Percentiles rank a stretch among this genome's conserved stretches.
phyloP scores from a whole-genome alignment of 2,329 filamentous ascomycete species.

The Epichloe coenophiala region DNA sequence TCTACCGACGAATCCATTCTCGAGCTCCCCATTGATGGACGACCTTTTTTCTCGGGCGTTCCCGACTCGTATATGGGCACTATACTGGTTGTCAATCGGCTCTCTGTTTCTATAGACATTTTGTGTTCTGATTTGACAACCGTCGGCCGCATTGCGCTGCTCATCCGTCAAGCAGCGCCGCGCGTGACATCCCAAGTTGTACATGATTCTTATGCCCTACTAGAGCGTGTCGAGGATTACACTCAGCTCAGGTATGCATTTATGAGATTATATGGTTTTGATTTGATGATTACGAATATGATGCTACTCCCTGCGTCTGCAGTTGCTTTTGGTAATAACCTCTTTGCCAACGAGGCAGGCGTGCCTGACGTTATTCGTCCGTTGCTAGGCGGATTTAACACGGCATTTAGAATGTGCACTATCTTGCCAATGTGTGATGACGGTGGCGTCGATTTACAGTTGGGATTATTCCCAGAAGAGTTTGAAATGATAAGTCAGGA shows the following conservation, averaged over 20 bases:
- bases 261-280: not conserved
- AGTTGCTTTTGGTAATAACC: constrained; percentile 14
- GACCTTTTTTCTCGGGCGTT: constrained; percentile 17
- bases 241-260: not conserved
- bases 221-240: constrained; percentile 15
- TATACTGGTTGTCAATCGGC: constrained; percentile 15
- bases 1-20: constrained; percentile 18
- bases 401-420: constrained; percentile 13
- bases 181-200: constrained; percentile 14
- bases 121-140: constrained; percentile 16
- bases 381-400: constrained; percentile 14
- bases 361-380: constrained; percentile 16
- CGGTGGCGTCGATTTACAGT: constrained; percentile 16
- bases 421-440: constrained; percentile 17
- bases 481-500: constrained; percentile 14
- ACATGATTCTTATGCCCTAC: constrained; percentile 16
- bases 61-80: constrained; percentile 18
- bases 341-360: constrained; percentile 14
- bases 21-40: constrained; percentile 20
- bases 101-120: constrained; percentile 11
- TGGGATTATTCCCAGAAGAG: constrained; percentile 17
- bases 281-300: constrained; percentile 18
- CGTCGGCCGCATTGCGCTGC: constrained; percentile 12
- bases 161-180: constrained; percentile 13
- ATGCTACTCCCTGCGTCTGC: constrained; percentile 16